Conservation (phyloP, 2,329 filamentous ascomycete species). For the Monosporascus cannonballus region DNA sequence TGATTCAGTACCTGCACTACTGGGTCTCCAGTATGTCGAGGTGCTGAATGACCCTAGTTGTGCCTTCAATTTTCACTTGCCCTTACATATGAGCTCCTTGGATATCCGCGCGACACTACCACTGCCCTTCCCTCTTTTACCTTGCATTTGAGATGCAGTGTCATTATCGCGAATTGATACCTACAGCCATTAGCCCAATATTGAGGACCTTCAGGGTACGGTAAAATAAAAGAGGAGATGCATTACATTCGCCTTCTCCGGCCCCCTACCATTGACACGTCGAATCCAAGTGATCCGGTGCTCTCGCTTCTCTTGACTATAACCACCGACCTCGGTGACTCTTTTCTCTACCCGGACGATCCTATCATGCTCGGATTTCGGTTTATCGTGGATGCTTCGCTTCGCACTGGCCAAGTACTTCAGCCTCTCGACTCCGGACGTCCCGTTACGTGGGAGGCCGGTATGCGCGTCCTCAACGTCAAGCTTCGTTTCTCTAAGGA, state of each 20-base stretch:
- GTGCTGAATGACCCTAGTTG: too few species aligned
- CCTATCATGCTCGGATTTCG: constrained; percentile 34
- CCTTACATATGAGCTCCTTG: too few species aligned
- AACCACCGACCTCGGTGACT: constrained; percentile 52
- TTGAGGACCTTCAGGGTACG: too few species aligned
- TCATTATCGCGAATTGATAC: too few species aligned
- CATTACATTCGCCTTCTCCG: constrained; percentile 53
- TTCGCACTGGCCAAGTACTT: constrained; percentile 28
- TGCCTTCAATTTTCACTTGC: too few species aligned
- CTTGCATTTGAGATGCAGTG: too few species aligned
- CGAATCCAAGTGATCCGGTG: constrained; percentile 11
- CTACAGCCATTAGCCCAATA: neutral
- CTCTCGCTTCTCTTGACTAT: constrained; percentile 43
- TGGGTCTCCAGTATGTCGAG: too few species aligned
- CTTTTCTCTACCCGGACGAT: constrained; percentile 40
- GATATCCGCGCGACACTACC: too few species aligned
- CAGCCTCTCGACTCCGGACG: constrained; percentile 1
- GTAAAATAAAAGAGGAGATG: constrained; percentile 29
- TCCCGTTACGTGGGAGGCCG: constrained; percentile 19
- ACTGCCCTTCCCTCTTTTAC: too few species aligned
- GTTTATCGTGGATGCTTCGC: neutral
- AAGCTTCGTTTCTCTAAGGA: constrained; percentile 10
- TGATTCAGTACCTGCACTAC: too few species aligned
- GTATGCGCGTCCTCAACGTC: constrained; percentile 35
- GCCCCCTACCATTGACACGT: constrained; percentile 32